Evolutionary conservation across 2,329 filamentous ascomycete species (phyloP), one percentile per base, ranked within the genome.

Genomic region (Colletotrichum cordylinicola): DNA sequence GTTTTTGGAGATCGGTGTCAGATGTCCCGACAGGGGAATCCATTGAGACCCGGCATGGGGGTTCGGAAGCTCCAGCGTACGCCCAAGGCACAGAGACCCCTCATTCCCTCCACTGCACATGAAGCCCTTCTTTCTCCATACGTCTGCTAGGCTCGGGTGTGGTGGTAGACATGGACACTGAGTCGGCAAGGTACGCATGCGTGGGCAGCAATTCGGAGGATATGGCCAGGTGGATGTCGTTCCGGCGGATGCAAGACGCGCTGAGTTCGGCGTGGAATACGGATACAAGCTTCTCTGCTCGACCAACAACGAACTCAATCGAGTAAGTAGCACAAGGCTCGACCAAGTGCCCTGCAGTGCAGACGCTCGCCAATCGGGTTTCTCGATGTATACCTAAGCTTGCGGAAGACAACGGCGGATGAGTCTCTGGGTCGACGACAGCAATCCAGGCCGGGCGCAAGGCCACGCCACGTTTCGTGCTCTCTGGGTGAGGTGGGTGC

Each of bases 1-100:
- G 64, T 60, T 73, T 64, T 64, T 70, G 43, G 58, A 66, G 73
- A 74, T 76, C 74, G 74, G 74, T 68, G 35, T 65, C 70, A 76
- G 65, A 76, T 76, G 43, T 37, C 43, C 74, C 74, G 74, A 75
- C 68, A 43, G 24, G 48, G 71, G 58, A 70, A 70, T 64, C 48
- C 35, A 37, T 70, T 27, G 55, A 71, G 16, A 39, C 60, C 21
- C 67, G 33, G 67, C 70, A 61, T 62, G 33, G 58, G 21, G n/a
- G 9, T n/a, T 68, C 52, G 64, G 64, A 61, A 61, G 60, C 18
- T 33, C 48, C 37, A 43, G 29, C 33, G 33, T 29, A 56, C 39
- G 29, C 18, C 10, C 31, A 35, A 24, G 8, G 13, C 35, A 31
- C 6, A 18, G 33, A 33, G 58, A 29, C 43, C 67, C 56, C 58